Evolutionary conservation across 2,329 filamentous ascomycete species (phyloP).

Genomic region (Chaetomium sp.): DNA sequence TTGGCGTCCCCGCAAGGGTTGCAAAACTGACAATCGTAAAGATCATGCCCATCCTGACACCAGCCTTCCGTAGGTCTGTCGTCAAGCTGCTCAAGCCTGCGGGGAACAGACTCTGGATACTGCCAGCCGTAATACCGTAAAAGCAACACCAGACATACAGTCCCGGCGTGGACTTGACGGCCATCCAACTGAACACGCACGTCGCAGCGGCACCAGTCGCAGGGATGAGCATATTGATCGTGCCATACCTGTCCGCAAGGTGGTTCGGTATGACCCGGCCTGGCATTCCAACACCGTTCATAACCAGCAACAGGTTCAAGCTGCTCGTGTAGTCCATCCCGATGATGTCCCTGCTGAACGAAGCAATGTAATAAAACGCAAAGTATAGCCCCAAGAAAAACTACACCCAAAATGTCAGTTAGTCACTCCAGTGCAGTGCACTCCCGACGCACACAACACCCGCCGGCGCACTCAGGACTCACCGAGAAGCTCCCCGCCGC

Average conservation of each 20-base stretch:
- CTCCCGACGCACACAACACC: neutral
- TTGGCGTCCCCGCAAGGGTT: slow-evolving; percentile 55
- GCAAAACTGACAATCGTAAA: slow-evolving; percentile 59
- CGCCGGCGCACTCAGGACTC: slow-evolving; percentile 1
- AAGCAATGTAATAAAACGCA: slow-evolving; percentile 60
- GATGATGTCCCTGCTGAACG: slow-evolving; percentile 50
- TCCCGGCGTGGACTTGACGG: slow-evolving; percentile 50
- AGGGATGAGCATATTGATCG: slow-evolving; percentile 63
- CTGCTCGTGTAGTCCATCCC: slow-evolving; percentile 51
- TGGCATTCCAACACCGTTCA: slow-evolving; percentile 64
- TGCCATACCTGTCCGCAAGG: slow-evolving; percentile 60
- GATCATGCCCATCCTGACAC: slow-evolving; percentile 60
- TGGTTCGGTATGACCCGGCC: slow-evolving; percentile 61
- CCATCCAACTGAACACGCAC: slow-evolving; percentile 60
- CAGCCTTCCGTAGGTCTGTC: slow-evolving; percentile 53
- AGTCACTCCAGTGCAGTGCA: neutral
- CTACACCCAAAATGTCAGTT: slow-evolving; percentile 27
- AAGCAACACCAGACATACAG: slow-evolving; percentile 65
- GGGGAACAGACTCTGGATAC: slow-evolving; percentile 67
- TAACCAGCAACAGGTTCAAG: slow-evolving; percentile 63
- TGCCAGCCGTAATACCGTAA: slow-evolving; percentile 66
- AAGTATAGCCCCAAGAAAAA: slow-evolving; percentile 59
- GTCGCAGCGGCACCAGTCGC: slow-evolving; percentile 45
- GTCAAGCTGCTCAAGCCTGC: slow-evolving; percentile 60
- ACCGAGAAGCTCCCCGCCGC: slow-evolving; percentile 37